Percentiles rank a stretch among this genome's conserved stretches.
Evolutionary conservation across 192 early-diverging fungal genomes (phyloP).

Genomic region (Martensiomyces pterosporus): DNA sequence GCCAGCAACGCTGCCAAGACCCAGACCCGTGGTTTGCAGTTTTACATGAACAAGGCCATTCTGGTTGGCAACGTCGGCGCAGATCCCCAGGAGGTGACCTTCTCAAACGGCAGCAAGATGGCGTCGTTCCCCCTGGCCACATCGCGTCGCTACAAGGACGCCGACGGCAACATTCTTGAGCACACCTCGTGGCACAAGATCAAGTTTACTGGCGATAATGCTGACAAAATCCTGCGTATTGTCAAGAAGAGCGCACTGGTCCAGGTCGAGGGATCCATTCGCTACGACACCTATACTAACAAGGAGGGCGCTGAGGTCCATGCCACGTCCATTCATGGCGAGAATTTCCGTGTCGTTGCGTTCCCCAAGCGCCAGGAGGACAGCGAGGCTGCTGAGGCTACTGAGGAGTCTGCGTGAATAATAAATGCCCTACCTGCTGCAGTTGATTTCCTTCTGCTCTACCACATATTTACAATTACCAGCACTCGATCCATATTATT

Average conservation of each 20-base stretch:
- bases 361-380: slow-evolving; percentile 37
- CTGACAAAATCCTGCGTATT: slow-evolving; percentile 7
- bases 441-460: no score
- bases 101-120: slow-evolving; percentile 47
- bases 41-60: slow-evolving; percentile 59
- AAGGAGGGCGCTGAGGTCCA: slow-evolving; percentile 58
- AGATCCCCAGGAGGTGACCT: slow-evolving; percentile 50
- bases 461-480: no score
- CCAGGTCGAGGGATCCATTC: slow-evolving; percentile 60
- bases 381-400: slow-evolving; percentile 7
- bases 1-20: not conserved
- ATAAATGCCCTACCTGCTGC: no score
- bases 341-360: slow-evolving; percentile 15
- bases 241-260: slow-evolving; percentile 64
- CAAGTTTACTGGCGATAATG: slow-evolving; percentile 36
- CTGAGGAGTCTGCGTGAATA: no score
- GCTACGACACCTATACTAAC: slow-evolving; percentile 58
- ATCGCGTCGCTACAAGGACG: slow-evolving; percentile 56
- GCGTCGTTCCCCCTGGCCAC: slow-evolving; percentile 64
- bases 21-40: not conserved
- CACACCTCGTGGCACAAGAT: slow-evolving; percentile 68
- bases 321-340: slow-evolving; percentile 34
- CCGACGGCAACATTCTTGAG: slow-evolving; percentile 62
- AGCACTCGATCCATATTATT: no score
- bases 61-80: slow-evolving; percentile 62